Evolutionary conservation across 2,329 filamentous ascomycete species (phyloP), one percentile per base, ranked within the genome.

Genomic region (Waltergamsia citrina): DNA sequence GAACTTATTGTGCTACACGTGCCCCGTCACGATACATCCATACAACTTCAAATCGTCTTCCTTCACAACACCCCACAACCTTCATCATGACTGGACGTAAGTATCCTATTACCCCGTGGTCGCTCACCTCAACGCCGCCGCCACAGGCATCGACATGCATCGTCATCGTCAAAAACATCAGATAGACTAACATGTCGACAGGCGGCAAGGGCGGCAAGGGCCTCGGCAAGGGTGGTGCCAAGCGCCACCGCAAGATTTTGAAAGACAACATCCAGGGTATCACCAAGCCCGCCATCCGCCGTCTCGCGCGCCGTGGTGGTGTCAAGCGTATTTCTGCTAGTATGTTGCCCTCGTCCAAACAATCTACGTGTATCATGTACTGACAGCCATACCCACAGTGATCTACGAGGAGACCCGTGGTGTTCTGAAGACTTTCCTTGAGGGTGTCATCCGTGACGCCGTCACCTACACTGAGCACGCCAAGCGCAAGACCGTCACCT

Each of bases 191-290:
- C 67, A 42, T 43, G 42, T 47, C 41, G 43, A 51, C 52, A 92
- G 85, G 85, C 64, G 86, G 86, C 64, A 93, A 94, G 72, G 87
- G 87, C 67, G 88, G 88, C 63, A 94, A 94, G 80, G 88, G 87
- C 63, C 86, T 94, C 68, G 88, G 88, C 65, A 94, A 94, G 81
- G 88, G 88, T 49, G 88, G 88, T 65, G 90, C 90, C 69, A 96
- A 95, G 84, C 88, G 88, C 69, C 88, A 95, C 73, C 81, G 90
- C 59, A 95, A 95, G 85, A 95, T 95, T 74, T 78, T 95, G 66
- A 86, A 88, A 69, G 88, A 94, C 83, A 95, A 94, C 84, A 95
- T 95, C 61, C 88, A 95, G 74, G 88, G 88, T 71, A 95, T 95
- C 61, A 95, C 88, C 59, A 95, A 95, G 84, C 88, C 88, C 54